Evolutionary conservation across 352 stramenopile genomes (phyloP).

Genomic region (Aphanomyces stellatus): DNA sequence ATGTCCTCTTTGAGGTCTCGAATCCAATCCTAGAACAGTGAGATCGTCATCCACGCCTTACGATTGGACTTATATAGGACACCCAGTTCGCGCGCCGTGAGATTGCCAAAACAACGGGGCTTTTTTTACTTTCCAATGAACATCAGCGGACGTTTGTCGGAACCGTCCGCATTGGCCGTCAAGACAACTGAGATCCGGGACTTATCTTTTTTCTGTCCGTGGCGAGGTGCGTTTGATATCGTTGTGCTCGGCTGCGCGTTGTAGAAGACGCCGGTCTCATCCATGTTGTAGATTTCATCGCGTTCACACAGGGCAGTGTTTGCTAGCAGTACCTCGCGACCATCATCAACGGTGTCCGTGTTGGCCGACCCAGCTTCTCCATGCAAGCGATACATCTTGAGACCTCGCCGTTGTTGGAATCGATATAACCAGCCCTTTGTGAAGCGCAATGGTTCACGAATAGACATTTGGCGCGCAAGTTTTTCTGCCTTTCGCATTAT

Average conservation of each 20-base stretch:
- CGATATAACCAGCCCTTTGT: neutral
- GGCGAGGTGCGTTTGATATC: slow-evolving; percentile 6
- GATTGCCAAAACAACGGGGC: slow-evolving; percentile 23
- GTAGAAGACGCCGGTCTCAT: slow-evolving; percentile 9
- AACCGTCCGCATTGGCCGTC: slow-evolving; percentile 30
- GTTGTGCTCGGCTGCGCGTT: slow-evolving; percentile 10
- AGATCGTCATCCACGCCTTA: slow-evolving; percentile 28
- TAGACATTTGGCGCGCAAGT: neutral
- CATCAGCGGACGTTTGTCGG: slow-evolving; percentile 26
- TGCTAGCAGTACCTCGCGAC: neutral
- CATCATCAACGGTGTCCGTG: neutral
- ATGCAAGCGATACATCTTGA: neutral
- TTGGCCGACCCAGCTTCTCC: neutral
- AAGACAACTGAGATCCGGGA: slow-evolving; percentile 25
- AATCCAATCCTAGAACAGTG: slow-evolving; percentile 31
- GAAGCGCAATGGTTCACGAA: neutral
- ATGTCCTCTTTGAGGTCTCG: slow-evolving; percentile 23
- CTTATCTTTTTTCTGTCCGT: slow-evolving; percentile 25
- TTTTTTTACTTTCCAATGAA: slow-evolving; percentile 34
- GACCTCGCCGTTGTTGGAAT: neutral
- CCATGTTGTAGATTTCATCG: neutral
- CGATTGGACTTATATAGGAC: slow-evolving; percentile 26
- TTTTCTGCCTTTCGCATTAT: neutral
- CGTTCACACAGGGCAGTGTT: neutral
- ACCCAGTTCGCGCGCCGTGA: slow-evolving; percentile 10